Evolutionary conservation across 495 filamentous ascomycete species (phyloP).

Genomic region (Amphirosellinia nigrospora): DNA sequence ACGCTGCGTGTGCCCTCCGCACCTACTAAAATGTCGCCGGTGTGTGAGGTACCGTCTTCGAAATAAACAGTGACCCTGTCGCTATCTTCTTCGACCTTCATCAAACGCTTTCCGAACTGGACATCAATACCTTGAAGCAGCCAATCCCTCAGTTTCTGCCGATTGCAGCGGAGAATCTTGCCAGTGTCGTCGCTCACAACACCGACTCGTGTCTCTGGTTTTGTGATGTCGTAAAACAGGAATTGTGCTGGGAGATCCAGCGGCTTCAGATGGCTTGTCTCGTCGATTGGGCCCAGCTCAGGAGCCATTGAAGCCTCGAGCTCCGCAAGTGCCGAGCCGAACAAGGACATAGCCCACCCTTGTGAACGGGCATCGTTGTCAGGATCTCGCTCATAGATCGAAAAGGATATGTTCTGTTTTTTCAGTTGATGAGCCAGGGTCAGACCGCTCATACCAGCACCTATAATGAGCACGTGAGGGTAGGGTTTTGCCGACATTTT

Average conservation of each 20-base stretch:
- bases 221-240: background rate
- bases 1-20: background rate
- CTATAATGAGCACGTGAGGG: slow-evolving; percentile 33
- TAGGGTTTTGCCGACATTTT: background rate
- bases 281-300: background rate
- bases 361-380: slow-evolving; percentile 41
- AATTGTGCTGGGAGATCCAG: background rate
- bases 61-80: too few species aligned
- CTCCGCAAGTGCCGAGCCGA: too few species aligned
- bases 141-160: background rate
- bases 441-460: slow-evolving; percentile 36
- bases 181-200: background rate
- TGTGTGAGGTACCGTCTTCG: background rate
- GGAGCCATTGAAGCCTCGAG: too few species aligned
- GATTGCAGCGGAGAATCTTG: background rate
- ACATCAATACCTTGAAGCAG: too few species aligned
- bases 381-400: slow-evolving; percentile 54
- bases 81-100: too few species aligned
- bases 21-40: background rate
- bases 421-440: slow-evolving; percentile 45
- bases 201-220: background rate
- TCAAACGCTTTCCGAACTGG: too few species aligned
- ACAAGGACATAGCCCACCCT: slow-evolving; percentile 52
- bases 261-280: background rate
- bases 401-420: slow-evolving; percentile 54